These are phyloP conservation scores for Gryganskiella cystojenkinii DNA, from an alignment of 192 early-diverging fungal species.

Conservation along the genomic window DNA sequence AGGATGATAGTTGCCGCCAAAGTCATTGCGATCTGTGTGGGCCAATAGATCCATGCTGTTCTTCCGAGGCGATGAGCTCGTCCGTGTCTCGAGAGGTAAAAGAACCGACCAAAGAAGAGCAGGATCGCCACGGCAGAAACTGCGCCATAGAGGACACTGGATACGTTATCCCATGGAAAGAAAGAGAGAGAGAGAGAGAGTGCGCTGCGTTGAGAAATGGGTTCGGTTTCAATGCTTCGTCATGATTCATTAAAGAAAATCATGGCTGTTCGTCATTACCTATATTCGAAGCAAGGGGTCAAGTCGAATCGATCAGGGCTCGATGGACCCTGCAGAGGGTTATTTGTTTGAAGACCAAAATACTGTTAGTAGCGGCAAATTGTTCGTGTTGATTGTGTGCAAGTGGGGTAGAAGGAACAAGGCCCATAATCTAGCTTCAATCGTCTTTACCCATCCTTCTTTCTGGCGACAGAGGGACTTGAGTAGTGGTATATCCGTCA, in stretches of 20 bases:
- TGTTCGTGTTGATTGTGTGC: background rate
- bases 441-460: constrained; percentile 33
- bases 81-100: background rate
- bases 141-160: constrained; percentile 22
- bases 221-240: background rate
- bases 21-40: constrained; percentile 25
- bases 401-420: background rate
- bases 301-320: constrained; percentile 32
- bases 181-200: background rate
- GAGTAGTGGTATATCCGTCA: background rate
- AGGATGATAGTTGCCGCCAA: constrained; percentile 4
- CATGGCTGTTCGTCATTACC: background rate
- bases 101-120: background rate
- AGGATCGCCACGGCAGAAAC: background rate
- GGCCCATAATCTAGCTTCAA: too few species aligned
- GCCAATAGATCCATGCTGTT: constrained; percentile 40
- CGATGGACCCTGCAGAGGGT: constrained; percentile 17
- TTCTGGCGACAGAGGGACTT: constrained; percentile 11
- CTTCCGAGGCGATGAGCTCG: constrained; percentile 19
- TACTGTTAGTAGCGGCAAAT: background rate
- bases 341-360: background rate
- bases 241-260: background rate
- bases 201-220: background rate
- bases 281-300: constrained; percentile 38
- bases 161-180: too few species aligned